These are phyloP conservation scores for Medicago lupulina DNA, from an alignment of 306 rosid genomes.

Conservation along the genomic window DNA sequence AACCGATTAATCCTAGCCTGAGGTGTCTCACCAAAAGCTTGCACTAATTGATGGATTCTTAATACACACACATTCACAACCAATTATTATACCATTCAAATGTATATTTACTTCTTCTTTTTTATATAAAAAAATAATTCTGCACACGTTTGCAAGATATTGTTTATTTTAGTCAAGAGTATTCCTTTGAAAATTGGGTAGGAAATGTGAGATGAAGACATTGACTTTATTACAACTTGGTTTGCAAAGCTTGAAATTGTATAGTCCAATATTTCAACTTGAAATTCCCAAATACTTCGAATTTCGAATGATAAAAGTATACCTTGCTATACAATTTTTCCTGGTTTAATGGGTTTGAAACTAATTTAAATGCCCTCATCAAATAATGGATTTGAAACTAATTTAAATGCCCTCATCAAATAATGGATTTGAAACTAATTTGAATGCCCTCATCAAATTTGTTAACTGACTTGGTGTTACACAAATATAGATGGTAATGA, in stretches of 20 bases:
- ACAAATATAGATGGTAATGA: too few species aligned
- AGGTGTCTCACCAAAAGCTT: neutral
- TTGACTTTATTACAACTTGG: constrained; percentile 20
- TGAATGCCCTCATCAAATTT: too few species aligned
- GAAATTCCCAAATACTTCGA: constrained; percentile 6
- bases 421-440: neutral
- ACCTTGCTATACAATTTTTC: neutral
- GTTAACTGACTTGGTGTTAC: too few species aligned
- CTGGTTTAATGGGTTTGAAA: neutral
- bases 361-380: neutral
- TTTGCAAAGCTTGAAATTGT: constrained; percentile 13
- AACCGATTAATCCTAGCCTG: too few species aligned
- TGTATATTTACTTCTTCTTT: neutral
- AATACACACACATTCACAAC: neutral
- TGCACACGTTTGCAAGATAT: neutral
- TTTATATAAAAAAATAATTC: neutral
- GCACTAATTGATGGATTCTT: constrained; percentile 18
- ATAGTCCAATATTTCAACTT: constrained; percentile 42
- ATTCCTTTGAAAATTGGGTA: constrained; percentile 17
- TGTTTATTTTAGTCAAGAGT: constrained; percentile 9
- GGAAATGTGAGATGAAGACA: constrained; percentile 18
- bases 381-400: too few species aligned
- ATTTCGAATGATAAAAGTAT: neutral
- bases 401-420: too few species aligned
- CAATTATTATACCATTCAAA: neutral